phyloP scores from a whole-genome alignment of 306 rosid genomes.

The Quercus cerris region DNA sequence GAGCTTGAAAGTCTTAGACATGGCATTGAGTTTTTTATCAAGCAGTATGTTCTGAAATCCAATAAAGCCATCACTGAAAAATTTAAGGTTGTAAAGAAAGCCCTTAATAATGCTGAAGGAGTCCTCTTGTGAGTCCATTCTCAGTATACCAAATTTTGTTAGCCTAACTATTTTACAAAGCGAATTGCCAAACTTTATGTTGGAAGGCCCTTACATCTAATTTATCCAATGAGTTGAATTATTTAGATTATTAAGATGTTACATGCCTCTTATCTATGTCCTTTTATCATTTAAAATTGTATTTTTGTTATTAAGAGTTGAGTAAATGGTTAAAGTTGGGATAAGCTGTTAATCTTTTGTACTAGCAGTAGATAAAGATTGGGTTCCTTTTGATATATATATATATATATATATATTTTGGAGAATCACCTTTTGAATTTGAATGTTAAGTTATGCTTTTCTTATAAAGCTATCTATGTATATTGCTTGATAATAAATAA shows the following conservation, averaged over 20 bases:
- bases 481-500: too few relatives aligned
- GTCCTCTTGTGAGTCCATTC: slow-evolving; percentile 53
- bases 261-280: background rate
- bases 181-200: background rate
- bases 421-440: too few relatives aligned
- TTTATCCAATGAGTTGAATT: background rate
- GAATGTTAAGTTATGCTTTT: too few relatives aligned
- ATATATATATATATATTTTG: too few relatives aligned
- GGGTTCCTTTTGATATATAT: too few relatives aligned
- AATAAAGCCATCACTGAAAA: slow-evolving; percentile 42
- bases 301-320: too few relatives aligned
- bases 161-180: slow-evolving; percentile 3
- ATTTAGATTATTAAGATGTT: background rate
- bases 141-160: slow-evolving; percentile 31
- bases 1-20: slow-evolving; percentile 72
- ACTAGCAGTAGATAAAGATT: too few relatives aligned
- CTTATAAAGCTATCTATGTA: too few relatives aligned
- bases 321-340: too few relatives aligned
- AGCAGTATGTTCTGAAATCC: slow-evolving; percentile 59
- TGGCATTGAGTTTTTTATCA: slow-evolving; percentile 66
- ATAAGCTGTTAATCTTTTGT: too few relatives aligned
- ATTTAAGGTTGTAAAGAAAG: slow-evolving; percentile 67
- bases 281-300: background rate
- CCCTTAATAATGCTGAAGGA: slow-evolving; percentile 75
- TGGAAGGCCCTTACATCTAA: background rate